These are phyloP conservation scores for Eucalyptus tenuipes DNA, from an alignment of 345 rosid species.

Conservation along the genomic window DNA sequence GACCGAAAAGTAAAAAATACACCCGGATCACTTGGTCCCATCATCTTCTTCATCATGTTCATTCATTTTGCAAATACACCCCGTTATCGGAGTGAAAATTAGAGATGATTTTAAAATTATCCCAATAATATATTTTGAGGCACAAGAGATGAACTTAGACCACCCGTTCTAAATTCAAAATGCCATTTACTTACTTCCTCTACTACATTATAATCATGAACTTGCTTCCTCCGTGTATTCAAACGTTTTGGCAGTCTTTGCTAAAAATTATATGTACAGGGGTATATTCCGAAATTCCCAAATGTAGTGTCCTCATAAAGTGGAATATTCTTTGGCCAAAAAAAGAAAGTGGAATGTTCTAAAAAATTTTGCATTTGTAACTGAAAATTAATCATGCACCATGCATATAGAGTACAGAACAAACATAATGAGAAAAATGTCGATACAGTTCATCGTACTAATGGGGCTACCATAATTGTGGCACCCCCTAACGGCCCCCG, in stretches of 20 bases:
- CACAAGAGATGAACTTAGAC: not conserved
- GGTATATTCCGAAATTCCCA: too few species aligned
- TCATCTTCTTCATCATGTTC: not conserved
- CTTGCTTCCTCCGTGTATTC: not conserved
- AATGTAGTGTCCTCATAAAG: not conserved
- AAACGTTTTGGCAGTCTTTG: not conserved
- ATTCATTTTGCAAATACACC: too few species aligned
- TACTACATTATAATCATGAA: not conserved
- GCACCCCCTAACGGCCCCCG: too few species aligned
- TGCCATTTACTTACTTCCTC: not conserved
- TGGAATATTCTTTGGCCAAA: not conserved
- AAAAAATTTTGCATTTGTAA: not conserved
- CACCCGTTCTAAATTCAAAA: too few species aligned
- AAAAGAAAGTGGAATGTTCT: too few species aligned
- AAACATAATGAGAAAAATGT: too few species aligned
- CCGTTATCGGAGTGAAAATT: too few species aligned
- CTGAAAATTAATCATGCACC: not conserved
- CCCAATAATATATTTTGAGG: too few species aligned
- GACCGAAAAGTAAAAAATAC: not conserved
- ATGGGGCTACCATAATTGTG: not conserved
- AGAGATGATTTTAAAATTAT: too few species aligned
- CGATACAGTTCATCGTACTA: not conserved
- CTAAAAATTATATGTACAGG: not conserved
- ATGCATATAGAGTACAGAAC: too few species aligned
- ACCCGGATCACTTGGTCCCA: too few species aligned